Percentiles rank a stretch among this genome's conserved stretches.
Evolutionary conservation across 179 eudicot species (phyloP).

Genomic region (Dionaea muscipula): DNA sequence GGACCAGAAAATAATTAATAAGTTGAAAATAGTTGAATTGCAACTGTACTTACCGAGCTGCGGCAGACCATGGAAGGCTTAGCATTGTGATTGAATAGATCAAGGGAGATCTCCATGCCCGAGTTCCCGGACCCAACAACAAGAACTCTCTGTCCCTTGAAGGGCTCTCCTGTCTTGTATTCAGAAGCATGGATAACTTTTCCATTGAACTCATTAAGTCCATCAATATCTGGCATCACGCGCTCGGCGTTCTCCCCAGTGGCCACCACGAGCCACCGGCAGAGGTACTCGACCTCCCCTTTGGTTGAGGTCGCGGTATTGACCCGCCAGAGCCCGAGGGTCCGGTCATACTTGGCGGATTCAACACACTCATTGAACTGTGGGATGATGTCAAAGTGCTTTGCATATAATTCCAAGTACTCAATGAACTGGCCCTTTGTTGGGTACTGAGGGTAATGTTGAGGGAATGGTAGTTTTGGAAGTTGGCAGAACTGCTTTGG

Average conservation of each 20-base stretch:
- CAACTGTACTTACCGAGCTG: constrained; percentile 3
- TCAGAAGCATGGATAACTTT: constrained; percentile 5
- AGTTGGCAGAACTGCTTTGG: too few species aligned
- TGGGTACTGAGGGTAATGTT: too few species aligned
- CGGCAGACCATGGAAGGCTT: constrained; percentile 2
- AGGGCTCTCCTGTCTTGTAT: constrained; percentile 6
- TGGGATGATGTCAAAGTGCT: too few species aligned
- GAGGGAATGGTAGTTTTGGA: too few species aligned
- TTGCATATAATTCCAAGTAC: too few species aligned
- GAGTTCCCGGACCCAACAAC: constrained; percentile 9
- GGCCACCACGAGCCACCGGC: constrained; percentile 10
- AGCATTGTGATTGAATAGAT: constrained; percentile 8
- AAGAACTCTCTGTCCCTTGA: constrained; percentile 5
- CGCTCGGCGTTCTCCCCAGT: constrained; percentile 6
- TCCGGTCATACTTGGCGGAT: constrained; percentile 4
- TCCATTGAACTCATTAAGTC: constrained; percentile 2
- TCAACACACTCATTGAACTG: constrained; percentile 3
- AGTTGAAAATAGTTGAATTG: too few species aligned
- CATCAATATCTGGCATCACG: constrained; percentile 2
- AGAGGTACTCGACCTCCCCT: background rate
- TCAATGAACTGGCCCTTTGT: too few species aligned
- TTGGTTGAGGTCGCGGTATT: background rate
- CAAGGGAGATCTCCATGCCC: constrained; percentile 6
- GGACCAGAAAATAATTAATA: too few species aligned
- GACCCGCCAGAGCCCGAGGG: constrained; percentile 2